Evolutionary conservation across 2,329 filamentous ascomycete genomes (phyloP).

Genomic region (Xylaria sp.): DNA sequence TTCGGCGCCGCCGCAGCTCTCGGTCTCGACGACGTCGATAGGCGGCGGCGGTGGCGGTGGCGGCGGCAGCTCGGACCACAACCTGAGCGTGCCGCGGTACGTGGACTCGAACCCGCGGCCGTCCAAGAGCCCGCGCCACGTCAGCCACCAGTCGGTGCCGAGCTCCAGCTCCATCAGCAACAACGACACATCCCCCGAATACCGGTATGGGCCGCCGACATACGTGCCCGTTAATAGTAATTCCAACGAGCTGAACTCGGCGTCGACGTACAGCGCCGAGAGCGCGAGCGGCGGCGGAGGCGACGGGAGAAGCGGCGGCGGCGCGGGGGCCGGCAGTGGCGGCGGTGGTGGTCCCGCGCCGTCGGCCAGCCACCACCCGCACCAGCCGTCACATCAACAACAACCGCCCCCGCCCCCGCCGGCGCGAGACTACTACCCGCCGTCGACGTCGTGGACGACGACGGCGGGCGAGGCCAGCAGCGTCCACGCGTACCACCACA

Average conservation of each 20-base stretch:
- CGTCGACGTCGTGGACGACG: slow-evolving; percentile 55
- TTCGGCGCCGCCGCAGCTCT: slow-evolving; percentile 53
- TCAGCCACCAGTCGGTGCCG: slow-evolving; percentile 57
- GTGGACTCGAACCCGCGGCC: slow-evolving; percentile 58
- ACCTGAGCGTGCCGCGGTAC: slow-evolving; percentile 59
- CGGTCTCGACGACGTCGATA: slow-evolving; percentile 45
- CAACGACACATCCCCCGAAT: slow-evolving; percentile 55
- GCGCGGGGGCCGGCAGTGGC: slow-evolving; percentile 7
- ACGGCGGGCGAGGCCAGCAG: slow-evolving; percentile 49
- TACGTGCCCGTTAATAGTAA: slow-evolving; percentile 41
- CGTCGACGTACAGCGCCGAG: slow-evolving; percentile 35
- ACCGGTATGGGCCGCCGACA: slow-evolving; percentile 56
- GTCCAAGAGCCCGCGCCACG: slow-evolving; percentile 59
- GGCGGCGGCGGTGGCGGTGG: slow-evolving; percentile 29
- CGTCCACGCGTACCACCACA: slow-evolving; percentile 48
- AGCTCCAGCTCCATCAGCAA: slow-evolving; percentile 51
- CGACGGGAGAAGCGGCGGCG: slow-evolving; percentile 3
- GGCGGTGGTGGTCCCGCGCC: slow-evolving; percentile 15
- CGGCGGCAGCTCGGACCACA: slow-evolving; percentile 46
- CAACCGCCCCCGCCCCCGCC: slow-evolving; percentile 32
- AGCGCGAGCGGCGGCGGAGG: slow-evolving; percentile 20
- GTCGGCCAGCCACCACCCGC: slow-evolving; percentile 16
- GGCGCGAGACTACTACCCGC: slow-evolving; percentile 57
- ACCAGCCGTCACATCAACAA: slow-evolving; percentile 5
- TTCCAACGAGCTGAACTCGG: slow-evolving; percentile 41